Base-by-base conservation (phyloP, 805 yeast species). In the Torulaspora indica region DNA sequence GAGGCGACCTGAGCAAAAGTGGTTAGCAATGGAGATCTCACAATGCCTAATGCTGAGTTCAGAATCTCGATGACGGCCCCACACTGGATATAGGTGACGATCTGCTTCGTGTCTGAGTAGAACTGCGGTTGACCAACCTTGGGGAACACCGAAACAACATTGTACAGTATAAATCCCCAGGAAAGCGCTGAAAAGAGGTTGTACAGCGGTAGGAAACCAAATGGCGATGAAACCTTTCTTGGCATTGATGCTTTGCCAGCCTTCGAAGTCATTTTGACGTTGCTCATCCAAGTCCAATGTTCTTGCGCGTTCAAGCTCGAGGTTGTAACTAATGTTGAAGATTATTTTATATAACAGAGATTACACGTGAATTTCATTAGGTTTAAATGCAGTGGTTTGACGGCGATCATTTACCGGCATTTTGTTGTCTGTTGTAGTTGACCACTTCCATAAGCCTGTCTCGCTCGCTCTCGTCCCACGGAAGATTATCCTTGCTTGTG, bases 1-100 rank as follows among this genome's bases (percentile, higher is more conserved):
- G 97, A 89, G 5, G 82, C 75, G 1, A 93, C 96, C 67, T 93
- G 98, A 58, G 90, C 81, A 12, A 72, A 74, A 0, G 97, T 88
- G 24, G 97, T 93, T 44, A 82, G 54, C 5, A 90, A 52, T 2
- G 97, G 96, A 7, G 97, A 82, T 54, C 82, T 79, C 29, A 93
- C 98, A 38, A 82, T 72, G 0, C 97, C 97, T 1, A 78, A 63
- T 2, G 78, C 71, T 1, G 96, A 77, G 63, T 91, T 93, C 58
- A 78, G 72, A 17, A 91, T 76, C 64, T 91, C 98, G 40, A 86
- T 73, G 1, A 87, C 52, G 0, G 98, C 98, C 38, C 80, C 69
- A 14, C 85, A 74, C 68, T 91, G 98, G 40, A 90, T 78, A 36
- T 70, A 62, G 3, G 84, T 81, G 38, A 85, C 74, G 53, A 80